These are phyloP conservation scores for Herpetomonas samuelpessoai DNA, from an alignment of 208 protist genomes.

Conservation along the genomic window DNA sequence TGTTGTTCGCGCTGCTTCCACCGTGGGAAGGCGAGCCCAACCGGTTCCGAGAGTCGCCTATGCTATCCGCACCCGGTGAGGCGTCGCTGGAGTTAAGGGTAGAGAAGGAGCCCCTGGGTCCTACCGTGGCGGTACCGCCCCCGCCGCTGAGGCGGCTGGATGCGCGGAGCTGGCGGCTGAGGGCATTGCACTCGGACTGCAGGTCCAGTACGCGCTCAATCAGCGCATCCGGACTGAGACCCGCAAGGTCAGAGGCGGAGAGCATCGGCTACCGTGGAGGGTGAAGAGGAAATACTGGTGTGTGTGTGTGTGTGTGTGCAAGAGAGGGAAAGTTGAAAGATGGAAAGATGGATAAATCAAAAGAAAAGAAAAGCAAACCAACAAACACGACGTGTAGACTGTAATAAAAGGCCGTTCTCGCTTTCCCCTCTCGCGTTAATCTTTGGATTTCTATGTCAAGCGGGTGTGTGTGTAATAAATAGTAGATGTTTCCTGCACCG, in stretches of 20 bases:
- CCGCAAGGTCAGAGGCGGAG: conserved; percentile 22
- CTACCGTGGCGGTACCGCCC: no score
- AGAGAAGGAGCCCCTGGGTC: not conserved
- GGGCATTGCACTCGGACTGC: conserved; percentile 49
- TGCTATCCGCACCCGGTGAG: not conserved
- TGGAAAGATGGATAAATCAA: no score
- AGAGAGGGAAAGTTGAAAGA: no score
- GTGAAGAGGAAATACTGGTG: conserved; percentile 8
- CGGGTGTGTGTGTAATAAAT: no score
- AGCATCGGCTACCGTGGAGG: not conserved
- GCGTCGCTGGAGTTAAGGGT: not conserved
- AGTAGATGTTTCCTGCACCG: no score
- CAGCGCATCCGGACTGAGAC: conserved; percentile 53
- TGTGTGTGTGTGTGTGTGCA: no score
- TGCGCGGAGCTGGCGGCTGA: conserved; percentile 54
- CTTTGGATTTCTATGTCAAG: no score
- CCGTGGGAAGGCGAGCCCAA: not conserved
- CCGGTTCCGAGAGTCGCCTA: not conserved
- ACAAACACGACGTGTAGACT: no score
- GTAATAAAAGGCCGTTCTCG: no score
- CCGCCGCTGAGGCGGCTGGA: conserved; percentile 1
- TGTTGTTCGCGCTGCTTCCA: not conserved
- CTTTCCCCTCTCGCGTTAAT: no score
- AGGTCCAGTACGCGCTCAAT: conserved; percentile 57
- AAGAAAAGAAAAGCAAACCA: no score